Evolutionary conservation across 1,284 basidiomycete genomes (phyloP).

Genomic region (Ganoderma leucocontextum): DNA sequence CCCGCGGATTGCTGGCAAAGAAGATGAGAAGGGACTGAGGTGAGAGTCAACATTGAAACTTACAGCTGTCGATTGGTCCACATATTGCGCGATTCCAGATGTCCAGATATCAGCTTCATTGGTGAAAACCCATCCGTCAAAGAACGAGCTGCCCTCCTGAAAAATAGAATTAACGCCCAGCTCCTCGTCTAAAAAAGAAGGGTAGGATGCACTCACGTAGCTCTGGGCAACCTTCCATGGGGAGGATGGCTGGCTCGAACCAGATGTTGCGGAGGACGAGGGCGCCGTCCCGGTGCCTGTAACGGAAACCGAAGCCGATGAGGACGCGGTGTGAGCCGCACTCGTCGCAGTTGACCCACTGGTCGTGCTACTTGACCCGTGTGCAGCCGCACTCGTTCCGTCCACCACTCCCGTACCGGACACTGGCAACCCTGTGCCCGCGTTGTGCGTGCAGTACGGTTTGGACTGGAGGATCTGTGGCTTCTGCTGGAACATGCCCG

Average conservation of each 20-base stretch:
- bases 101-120: slow-evolving; percentile 75
- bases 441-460: slow-evolving; percentile 40
- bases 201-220: slow-evolving; percentile 34
- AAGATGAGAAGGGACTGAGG: not conserved
- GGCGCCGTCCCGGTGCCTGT: slow-evolving; percentile 19
- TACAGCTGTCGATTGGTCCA: slow-evolving; percentile 65
- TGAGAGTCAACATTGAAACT: slow-evolving; percentile 36
- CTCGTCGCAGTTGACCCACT: slow-evolving; percentile 26
- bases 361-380: slow-evolving; percentile 10
- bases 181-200: not conserved
- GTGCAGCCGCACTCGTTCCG: not conserved
- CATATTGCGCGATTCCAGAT: slow-evolving; percentile 70
- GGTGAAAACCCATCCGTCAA: slow-evolving; percentile 84
- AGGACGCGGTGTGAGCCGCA: not conserved
- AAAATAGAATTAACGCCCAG: not conserved
- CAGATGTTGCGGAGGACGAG: slow-evolving; percentile 10
- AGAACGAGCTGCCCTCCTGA: slow-evolving; percentile 75
- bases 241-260: slow-evolving; percentile 30
- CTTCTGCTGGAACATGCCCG: slow-evolving; percentile 44
- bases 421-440: slow-evolving; percentile 18
- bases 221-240: slow-evolving; percentile 41
- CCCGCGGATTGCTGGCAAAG: slow-evolving; percentile 53
- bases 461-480: slow-evolving; percentile 25
- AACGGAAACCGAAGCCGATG: slow-evolving; percentile 19
- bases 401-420: slow-evolving; percentile 12